phyloP scores from a whole-genome alignment of 805 yeast species.

The Candida silvicultrix region DNA sequence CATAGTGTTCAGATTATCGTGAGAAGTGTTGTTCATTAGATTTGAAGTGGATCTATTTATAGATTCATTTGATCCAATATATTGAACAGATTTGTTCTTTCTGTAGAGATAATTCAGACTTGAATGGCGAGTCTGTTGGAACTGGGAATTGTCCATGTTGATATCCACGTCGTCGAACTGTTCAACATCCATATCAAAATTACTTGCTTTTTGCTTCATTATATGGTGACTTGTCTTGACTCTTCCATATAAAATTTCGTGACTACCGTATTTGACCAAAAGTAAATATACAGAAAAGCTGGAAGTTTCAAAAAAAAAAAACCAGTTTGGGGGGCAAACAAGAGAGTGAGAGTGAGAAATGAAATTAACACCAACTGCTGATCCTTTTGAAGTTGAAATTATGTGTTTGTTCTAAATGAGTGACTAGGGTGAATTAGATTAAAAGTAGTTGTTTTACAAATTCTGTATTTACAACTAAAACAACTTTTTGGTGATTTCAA shows the following conservation, averaged over 20 bases:
- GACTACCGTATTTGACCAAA: not conserved
- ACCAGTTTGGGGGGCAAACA: no score
- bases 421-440: no score
- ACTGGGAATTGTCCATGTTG: constrained; percentile 2
- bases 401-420: no score
- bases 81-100: constrained; percentile 1
- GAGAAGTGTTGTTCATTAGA: constrained; percentile 6
- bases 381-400: no score
- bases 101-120: constrained; percentile 6
- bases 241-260: not conserved
- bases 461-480: no score
- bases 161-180: constrained; percentile 18
- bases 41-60: constrained; percentile 12
- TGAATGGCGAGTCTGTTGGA: constrained; percentile 2
- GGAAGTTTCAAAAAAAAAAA: not conserved
- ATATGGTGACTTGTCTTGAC: not conserved
- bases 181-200: constrained; percentile 14
- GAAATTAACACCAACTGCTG: no score
- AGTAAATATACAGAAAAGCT: not conserved
- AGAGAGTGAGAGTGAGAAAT: no score
- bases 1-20: not conserved
- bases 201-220: constrained; percentile 1
- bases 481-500: no score
- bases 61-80: constrained; percentile 1
- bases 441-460: no score